Conservation (phyloP, 179 eudicot species). For the Corrigiola litoralis region DNA sequence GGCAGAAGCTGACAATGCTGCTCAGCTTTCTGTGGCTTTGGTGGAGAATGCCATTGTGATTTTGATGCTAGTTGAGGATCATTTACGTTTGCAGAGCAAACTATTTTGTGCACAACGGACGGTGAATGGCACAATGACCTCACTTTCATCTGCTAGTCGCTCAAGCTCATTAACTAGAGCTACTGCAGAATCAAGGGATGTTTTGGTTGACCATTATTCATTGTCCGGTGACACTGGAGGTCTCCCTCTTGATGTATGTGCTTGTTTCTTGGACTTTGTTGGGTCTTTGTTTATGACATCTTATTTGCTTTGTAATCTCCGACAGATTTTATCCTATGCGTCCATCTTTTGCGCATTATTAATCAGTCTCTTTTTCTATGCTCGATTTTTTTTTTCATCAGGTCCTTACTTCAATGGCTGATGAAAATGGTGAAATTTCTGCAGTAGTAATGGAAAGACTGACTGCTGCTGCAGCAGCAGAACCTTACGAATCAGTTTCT, state of each 20-base stretch:
- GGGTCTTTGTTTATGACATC: background rate
- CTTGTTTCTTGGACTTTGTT: constrained; percentile 9
- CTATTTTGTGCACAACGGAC: constrained; percentile 39
- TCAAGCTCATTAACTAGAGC: constrained; percentile 27
- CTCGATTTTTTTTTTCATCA: constrained; percentile 17
- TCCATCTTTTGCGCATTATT: background rate
- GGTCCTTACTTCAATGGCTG: constrained; percentile 93
- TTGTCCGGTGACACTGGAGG: constrained; percentile 51
- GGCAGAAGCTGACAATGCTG: constrained; percentile 92
- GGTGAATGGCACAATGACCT: constrained; percentile 43
- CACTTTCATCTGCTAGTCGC: constrained; percentile 39
- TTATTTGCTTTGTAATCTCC: background rate
- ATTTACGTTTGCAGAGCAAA: constrained; percentile 90
- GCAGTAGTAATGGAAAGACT: constrained; percentile 82
- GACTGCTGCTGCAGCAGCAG: constrained; percentile 98
- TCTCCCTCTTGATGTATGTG: constrained; percentile 78
- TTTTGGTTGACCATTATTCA: constrained; percentile 40
- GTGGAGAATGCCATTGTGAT: constrained; percentile 98
- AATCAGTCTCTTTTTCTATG: no score
- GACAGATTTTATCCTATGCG: background rate
- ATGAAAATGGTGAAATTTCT: constrained; percentile 76
- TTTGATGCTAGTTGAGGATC: constrained; percentile 99
- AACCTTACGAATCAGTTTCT: constrained; percentile 93
- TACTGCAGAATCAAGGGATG: constrained; percentile 46
- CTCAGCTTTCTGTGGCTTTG: constrained; percentile 95